Evolutionary conservation across 2,329 filamentous ascomycete species (phyloP).

Genomic region (Pseudocercospora pini-densiflorae): DNA sequence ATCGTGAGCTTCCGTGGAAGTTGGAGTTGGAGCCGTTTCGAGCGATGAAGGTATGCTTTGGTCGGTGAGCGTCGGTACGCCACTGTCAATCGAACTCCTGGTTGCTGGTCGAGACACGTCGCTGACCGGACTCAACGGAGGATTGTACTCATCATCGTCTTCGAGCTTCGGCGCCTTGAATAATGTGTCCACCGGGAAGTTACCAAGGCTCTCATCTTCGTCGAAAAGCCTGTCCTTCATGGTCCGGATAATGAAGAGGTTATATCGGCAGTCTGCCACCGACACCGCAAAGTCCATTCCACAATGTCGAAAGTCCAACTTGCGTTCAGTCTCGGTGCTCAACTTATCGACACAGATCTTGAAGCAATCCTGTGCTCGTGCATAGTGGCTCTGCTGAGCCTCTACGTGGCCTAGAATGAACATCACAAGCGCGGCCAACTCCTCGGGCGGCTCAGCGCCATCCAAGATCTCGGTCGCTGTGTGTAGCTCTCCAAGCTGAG

Average conservation of each 20-base stretch:
- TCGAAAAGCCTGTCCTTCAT: neutral
- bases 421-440: slow-evolving; percentile 22
- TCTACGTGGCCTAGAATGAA: slow-evolving; percentile 34
- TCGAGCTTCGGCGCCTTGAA: neutral
- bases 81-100: neutral
- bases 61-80: slow-evolving; percentile 1
- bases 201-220: neutral
- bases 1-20: neutral
- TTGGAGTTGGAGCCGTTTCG: neutral
- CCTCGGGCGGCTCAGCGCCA: slow-evolving; percentile 21
- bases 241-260: slow-evolving; percentile 9
- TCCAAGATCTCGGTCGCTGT: slow-evolving; percentile 26
- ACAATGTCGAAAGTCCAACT: slow-evolving; percentile 10
- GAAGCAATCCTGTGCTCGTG: slow-evolving; percentile 26
- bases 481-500: slow-evolving; percentile 31
- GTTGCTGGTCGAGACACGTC: neutral
- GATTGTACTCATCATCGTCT: neutral
- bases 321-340: neutral
- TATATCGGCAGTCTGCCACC: slow-evolving; percentile 10
- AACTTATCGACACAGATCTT: slow-evolving; percentile 19
- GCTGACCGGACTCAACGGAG: neutral
- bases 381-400: slow-evolving; percentile 27
- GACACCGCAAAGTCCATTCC: slow-evolving; percentile 31
- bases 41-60: slow-evolving; percentile 4
- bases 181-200: neutral